phyloP scores from a whole-genome alignment of 78 protist species.

The Tieghemostelium lacteum region DNA sequence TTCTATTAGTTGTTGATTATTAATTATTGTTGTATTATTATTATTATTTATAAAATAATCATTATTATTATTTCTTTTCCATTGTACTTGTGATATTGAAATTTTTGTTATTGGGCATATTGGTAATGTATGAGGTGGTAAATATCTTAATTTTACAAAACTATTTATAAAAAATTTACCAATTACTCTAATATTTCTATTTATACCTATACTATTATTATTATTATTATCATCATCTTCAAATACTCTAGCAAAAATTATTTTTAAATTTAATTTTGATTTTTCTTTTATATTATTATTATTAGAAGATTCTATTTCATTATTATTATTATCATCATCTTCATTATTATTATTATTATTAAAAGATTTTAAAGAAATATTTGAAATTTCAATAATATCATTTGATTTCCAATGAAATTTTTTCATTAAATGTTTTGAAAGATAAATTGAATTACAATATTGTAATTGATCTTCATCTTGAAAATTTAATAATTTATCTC shows the following conservation, averaged over 20 bases:
- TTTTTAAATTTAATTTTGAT: not conserved
- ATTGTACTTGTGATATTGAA: not conserved
- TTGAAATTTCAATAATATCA: slow-evolving; percentile 52
- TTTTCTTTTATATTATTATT: not conserved
- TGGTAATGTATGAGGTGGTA: slow-evolving; percentile 36
- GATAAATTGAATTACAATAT: slow-evolving; percentile 2
- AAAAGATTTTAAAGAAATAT: not conserved
- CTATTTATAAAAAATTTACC: slow-evolving; percentile 25
- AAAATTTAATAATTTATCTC: not conserved
- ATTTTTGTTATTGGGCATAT: slow-evolving; percentile 13
- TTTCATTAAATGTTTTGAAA: not conserved
- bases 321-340: not conserved
- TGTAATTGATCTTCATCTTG: not conserved
- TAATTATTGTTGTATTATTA: not conserved
- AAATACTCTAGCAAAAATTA: slow-evolving; percentile 21
- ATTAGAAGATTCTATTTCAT: not conserved
- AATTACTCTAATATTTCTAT: slow-evolving; percentile 19
- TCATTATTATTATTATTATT: not conserved
- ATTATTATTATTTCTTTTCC: slow-evolving; percentile 9
- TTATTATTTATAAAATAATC: not conserved
- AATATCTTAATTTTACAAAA: not conserved
- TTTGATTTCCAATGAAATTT: slow-evolving; percentile 47
- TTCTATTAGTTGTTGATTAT: slow-evolving; percentile 3
- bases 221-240: not conserved
- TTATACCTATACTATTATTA: slow-evolving; percentile 2